phyloP scores from a whole-genome alignment of 2,329 filamentous ascomycete species.

The Grosmannia serpens region DNA sequence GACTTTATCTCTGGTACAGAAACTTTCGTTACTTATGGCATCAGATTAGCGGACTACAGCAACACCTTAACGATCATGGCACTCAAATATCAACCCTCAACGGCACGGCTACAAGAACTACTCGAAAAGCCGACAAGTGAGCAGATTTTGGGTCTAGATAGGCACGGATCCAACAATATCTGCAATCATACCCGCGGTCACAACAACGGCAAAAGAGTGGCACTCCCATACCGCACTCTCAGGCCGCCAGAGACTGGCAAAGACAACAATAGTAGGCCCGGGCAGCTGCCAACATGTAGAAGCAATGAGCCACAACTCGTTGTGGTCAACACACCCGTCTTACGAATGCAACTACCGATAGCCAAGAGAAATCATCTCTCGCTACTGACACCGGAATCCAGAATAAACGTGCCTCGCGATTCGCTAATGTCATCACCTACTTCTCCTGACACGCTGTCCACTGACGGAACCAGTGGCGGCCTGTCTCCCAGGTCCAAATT shows the following conservation, averaged over 20 bases:
- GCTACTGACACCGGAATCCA: neutral
- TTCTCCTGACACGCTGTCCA: slow-evolving; percentile 1
- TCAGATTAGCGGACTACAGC: neutral
- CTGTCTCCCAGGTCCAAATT: slow-evolving; percentile 9
- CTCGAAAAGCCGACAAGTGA: neutral
- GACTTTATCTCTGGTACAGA: neutral
- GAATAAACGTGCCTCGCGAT: neutral
- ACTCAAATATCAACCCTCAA: neutral
- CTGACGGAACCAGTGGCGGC: slow-evolving; percentile 11
- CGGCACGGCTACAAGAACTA: neutral
- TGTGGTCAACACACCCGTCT: neutral
- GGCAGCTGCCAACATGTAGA: neutral
- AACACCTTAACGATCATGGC: neutral
- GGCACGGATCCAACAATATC: neutral
- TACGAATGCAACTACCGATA: neutral
- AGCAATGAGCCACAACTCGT: neutral
- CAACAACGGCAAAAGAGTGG: no score
- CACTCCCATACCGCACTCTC: neutral
- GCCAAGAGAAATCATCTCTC: neutral
- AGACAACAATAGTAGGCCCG: neutral
- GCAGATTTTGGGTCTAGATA: neutral
- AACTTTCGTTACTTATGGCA: neutral
- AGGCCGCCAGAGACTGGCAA: neutral
- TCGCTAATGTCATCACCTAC: slow-evolving; percentile 10
- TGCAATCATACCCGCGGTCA: neutral